Base-by-base conservation (phyloP, 345 rosid species). In the Rhizophora apiculata region DNA sequence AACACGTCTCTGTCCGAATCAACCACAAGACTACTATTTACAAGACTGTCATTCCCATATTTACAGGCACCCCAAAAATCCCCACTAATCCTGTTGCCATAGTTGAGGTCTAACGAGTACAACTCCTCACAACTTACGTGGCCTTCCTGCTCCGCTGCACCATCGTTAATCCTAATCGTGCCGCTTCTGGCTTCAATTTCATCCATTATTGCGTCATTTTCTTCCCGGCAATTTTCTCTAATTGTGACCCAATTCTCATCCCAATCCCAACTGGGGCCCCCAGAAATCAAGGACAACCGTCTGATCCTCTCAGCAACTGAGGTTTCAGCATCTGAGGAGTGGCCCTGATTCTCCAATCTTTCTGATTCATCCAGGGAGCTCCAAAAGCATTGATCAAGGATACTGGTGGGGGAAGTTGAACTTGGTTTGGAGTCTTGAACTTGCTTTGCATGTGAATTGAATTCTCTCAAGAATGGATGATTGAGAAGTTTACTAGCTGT, bases 361-460 rank as follows among this genome's bases (percentile, higher is more conserved):
- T 75, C 84, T 5, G 86, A 60, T 61, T 74, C 84, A 26, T 83
- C 91, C 43, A 69, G 37, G n/a, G 87, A 77, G 53, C 68, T 72
- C 97, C 97, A 89, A 52, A 86, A 78, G 34, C 77, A 81, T 60
- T 80, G 85, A 70, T 91, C 96, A 32, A 86, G 85, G 72, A 87
- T 78, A 62, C 93, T 87, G 31, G 97, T 92, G 37, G 97, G 97
- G 62, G 97, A 92, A 60, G 32, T 71, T 32, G 82, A 79, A 20
- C 53, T 63, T 69, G 80, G 69, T 39, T 43, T 71, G 24, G 74
- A 56, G 62, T 79, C 84, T 64, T 75, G 75, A 46, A 27, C 57
- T 55, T 71, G 81, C 67, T 65, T 69, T 43, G 60, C 37, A n/a
- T 37, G 36, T 26, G 70, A 62, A 54, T 62, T 55, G 60, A 51